phyloP scores from a whole-genome alignment of 148 eudicot species.

The Rheum nobile region DNA sequence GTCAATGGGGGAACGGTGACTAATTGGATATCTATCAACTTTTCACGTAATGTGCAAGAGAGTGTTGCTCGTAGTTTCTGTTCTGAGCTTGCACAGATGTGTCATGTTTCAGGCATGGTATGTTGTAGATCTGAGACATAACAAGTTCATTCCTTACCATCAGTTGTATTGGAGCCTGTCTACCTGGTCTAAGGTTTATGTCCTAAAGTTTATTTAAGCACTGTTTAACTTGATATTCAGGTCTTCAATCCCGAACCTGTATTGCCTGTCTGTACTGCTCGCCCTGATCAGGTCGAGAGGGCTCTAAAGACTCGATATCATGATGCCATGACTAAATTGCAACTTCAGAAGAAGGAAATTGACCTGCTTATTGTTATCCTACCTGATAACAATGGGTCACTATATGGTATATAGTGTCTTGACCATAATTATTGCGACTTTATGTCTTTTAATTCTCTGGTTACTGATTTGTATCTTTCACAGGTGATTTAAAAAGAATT shows the following conservation, averaged over 20 bases:
- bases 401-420: slow-evolving; percentile 27
- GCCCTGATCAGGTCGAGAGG: slow-evolving; percentile 69
- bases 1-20: slow-evolving; percentile 64
- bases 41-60: slow-evolving; percentile 58
- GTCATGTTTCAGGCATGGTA: slow-evolving; percentile 69
- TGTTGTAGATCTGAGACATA: background rate
- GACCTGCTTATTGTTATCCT: slow-evolving; percentile 64
- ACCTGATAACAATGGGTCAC: slow-evolving; percentile 78
- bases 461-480: background rate
- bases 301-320: slow-evolving; percentile 42
- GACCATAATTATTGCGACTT: too few relatives aligned
- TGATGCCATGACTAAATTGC: slow-evolving; percentile 51
- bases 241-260: slow-evolving; percentile 50
- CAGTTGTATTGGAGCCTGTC: background rate
- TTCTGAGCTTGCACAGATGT: slow-evolving; percentile 68
- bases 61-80: slow-evolving; percentile 49
- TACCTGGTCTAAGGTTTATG: background rate
- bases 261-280: slow-evolving; percentile 33
- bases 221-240: slow-evolving; percentile 13
- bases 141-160: background rate
- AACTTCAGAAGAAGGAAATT: slow-evolving; percentile 35
- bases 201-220: background rate
- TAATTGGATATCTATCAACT: slow-evolving; percentile 67
- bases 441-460: too few relatives aligned
- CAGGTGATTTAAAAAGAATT: slow-evolving; percentile 69